A percentile compares a stretch with the other conserved stretches of the same genome.
Conservation (phyloP, 2,329 filamentous ascomycete genomes). For the Penicillium sp. region DNA sequence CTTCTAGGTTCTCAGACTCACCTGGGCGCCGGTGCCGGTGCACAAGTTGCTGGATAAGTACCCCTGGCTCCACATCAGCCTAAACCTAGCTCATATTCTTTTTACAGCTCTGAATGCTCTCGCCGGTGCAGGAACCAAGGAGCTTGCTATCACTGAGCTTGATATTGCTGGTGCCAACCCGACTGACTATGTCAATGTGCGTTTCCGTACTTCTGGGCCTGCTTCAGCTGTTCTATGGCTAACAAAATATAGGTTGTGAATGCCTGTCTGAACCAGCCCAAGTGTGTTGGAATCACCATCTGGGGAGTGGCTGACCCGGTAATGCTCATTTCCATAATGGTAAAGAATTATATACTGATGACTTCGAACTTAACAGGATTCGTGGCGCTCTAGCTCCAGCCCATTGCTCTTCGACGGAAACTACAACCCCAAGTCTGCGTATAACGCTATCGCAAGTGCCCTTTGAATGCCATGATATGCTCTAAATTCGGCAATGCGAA, state of each 20-base stretch:
- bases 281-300: conserved; percentile 69
- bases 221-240: conserved; percentile 3
- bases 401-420: conserved; percentile 13
- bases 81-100: conserved; percentile 20
- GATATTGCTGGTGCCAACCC: conserved; percentile 65
- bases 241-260: conserved; percentile 43
- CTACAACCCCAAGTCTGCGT: conserved; percentile 17
- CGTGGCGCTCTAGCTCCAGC: conserved; percentile 10
- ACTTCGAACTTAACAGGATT: conserved; percentile 7
- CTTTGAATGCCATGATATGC: too few species aligned
- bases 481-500: too few species aligned
- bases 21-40: conserved; percentile 18
- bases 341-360: conserved; percentile 2
- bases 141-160: conserved; percentile 69
- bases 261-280: conserved; percentile 61
- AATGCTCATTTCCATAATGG: not conserved
- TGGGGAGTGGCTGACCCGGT: conserved; percentile 56
- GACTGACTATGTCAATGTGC: conserved; percentile 61
- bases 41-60: conserved; percentile 2
- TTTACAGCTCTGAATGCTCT: conserved; percentile 58
- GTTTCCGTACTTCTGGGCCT: too few species aligned
- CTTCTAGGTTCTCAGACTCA: conserved; percentile 64
- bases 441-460: conserved; percentile 13
- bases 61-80: not conserved
- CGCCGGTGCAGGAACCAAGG: conserved; percentile 54